Evolutionary conservation across 352 stramenopile genomes (phyloP), one percentile per base, ranked within the genome.

Genomic region (Globisporangium emineosum): DNA sequence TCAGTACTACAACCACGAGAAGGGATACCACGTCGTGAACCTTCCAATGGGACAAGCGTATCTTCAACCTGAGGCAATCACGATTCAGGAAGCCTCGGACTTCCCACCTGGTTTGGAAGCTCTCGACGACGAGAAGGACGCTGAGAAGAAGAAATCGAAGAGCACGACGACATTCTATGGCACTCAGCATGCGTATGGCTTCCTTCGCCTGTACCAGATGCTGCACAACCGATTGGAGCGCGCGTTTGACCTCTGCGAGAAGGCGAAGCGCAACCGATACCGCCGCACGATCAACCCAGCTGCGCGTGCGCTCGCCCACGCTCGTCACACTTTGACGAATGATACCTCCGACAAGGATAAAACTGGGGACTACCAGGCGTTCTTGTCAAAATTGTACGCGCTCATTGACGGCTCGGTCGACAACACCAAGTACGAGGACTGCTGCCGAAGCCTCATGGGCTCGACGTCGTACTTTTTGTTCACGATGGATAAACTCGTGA

Each of bases 401-500:
- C 71, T 96, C 45, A 89, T 97, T 50, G 89, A 96, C 62, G 83
- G 84, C 12, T 93, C 81, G 35, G 86, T 96, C 21, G 90, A 96
- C 67, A 93, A 76, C 61, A 84, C 83, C 50, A 91, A 93, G 78
- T 94, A 93, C 56, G 90, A 97, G 67, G 90, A 97, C 67, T 89
- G 81, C 37, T 97, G 90, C 59, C 79, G 90, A 47, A 89, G 80
- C 33, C 77, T 97, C 17, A 94, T 97, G 83, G 90, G 90, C 21
- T 93, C 90, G 17, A 93, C 84, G 21, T 94, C 88, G 4, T 97
- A 96, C 65, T 93, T 97, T 49, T 62, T 97, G 37, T 97, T 97
- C 68, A 97, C 90, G 7, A 92, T 97, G 77, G 90, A 97, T 66
- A 96, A 96, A 65, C 73, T 97, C 30, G 84, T 97, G 62, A 70